Percentiles rank a stretch among this genome's conserved stretches.
Conservation (phyloP, 805 yeast genomes). For the Starmerella khaoyaiensis region DNA sequence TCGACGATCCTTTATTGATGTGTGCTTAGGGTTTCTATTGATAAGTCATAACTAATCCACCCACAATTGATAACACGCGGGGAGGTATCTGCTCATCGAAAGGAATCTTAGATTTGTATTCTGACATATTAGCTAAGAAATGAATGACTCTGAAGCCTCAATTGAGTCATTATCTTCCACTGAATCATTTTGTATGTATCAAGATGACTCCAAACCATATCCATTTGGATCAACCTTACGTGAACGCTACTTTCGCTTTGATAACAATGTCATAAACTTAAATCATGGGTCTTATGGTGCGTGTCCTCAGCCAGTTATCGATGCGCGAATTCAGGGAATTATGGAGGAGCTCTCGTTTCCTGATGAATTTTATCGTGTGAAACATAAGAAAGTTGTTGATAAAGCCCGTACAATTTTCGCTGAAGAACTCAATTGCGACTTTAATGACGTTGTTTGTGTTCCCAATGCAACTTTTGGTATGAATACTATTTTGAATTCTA, state of each 20-base stretch:
- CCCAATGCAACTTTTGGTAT: conserved; percentile 50
- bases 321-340: conserved; percentile 27
- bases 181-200: background rate
- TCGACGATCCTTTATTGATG: too few species aligned
- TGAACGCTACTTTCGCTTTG: conserved; percentile 37
- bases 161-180: background rate
- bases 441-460: conserved; percentile 39
- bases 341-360: conserved; percentile 32
- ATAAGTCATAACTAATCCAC: too few species aligned
- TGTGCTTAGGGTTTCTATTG: too few species aligned
- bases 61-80: too few species aligned
- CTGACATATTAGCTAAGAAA: too few species aligned
- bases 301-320: conserved; percentile 38
- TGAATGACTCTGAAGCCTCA: too few species aligned
- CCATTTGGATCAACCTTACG: conserved; percentile 40
- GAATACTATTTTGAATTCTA: conserved; percentile 43
- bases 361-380: conserved; percentile 33
- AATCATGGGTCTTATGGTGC: conserved; percentile 59
- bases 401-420: conserved; percentile 30
- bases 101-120: too few species aligned
- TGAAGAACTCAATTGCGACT: conserved; percentile 37
- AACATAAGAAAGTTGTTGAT: conserved; percentile 19
- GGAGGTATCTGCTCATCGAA: too few species aligned
- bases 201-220: background rate
- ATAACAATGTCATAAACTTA: conserved; percentile 33